Base-by-base conservation (phyloP, 2,329 filamentous ascomycete species). In the Fusarium subtropicale region DNA sequence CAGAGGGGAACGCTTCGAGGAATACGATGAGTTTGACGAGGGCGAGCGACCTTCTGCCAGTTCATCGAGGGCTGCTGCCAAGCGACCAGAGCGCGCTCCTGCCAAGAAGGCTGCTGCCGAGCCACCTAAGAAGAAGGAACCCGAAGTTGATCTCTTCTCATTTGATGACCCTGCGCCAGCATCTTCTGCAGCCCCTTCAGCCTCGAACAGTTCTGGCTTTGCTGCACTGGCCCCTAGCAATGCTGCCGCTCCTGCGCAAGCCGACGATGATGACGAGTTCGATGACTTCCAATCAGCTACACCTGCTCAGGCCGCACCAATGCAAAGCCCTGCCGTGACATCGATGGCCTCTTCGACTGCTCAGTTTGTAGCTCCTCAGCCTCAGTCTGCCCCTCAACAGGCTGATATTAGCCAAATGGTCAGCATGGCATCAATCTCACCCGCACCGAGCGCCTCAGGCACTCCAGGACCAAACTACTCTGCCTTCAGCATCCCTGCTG, bases 1-100 rank as follows among this genome's bases (percentile, higher is more conserved):
- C 73, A 83, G 90, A 60, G 84, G 86, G 57, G 94, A 97, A 70
- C 88, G 91, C 69, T 99, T 97, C 73, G 95, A 98, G 73, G 96
- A 97, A 80, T 99, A 99, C 76, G 94, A 99, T 77, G 96, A 99
- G 80, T 95, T 91, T 75, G 95, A 98, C 58, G 96, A 97, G 75
- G 93, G 86, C 41, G 81, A 84, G 34, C 76, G 81, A 56, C 82
- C 82, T 26, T 75, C 79, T 2, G 74, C 78, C 53, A 82, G 87
- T 61, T 81, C 87, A 26, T 82, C 83, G 34, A 88, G 84, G 73
- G 81, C 64, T 41, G 62, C 77, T 12, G 67, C 67, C 3, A 77
- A 76, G 65, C 73, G 73, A 63, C 72, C 79, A 8, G 79, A 81
- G 56, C 75, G 69, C 20, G 68, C 73, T 20, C 71, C 74, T 7